Percentiles rank a stretch among this genome's conserved stretches.
Evolutionary conservation across 1,139 yeast species (phyloP).

Genomic region (Pichia sp.): DNA sequence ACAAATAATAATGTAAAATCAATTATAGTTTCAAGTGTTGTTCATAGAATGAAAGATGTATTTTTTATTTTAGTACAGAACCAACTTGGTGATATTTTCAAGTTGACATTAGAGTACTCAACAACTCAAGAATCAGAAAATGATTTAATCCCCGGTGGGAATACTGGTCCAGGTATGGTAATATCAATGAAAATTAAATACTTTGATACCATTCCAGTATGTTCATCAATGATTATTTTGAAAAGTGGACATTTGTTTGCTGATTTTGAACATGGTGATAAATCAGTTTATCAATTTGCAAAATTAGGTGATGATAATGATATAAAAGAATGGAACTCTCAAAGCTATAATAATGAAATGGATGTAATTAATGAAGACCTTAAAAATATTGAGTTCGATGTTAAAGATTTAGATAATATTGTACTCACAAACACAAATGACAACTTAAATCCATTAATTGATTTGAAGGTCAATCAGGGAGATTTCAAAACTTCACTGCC

Average conservation of each 20-base stretch:
- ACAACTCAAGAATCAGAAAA: constrained; percentile 25
- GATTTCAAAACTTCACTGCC: constrained; percentile 29
- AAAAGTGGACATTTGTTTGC: constrained; percentile 73
- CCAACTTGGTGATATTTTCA: constrained; percentile 70
- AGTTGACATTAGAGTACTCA: constrained; percentile 44
- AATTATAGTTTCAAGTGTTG: constrained; percentile 48
- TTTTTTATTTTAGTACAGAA: constrained; percentile 73
- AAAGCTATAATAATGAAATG: constrained; percentile 27
- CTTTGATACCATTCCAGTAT: constrained; percentile 68
- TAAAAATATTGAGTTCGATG: constrained; percentile 31
- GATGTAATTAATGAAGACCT: constrained; percentile 24
- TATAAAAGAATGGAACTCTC: constrained; percentile 30
- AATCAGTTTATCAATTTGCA: constrained; percentile 67
- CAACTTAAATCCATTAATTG: constrained; percentile 51
- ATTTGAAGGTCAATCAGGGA: constrained; percentile 33
- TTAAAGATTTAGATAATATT: constrained; percentile 46
- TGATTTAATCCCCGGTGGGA: constrained; percentile 9
- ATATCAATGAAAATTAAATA: constrained; percentile 42
- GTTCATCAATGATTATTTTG: constrained; percentile 51
- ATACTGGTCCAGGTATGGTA: constrained; percentile 32
- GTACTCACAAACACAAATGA: constrained; percentile 49
- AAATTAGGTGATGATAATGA: constrained; percentile 54
- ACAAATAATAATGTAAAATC: constrained; percentile 32
- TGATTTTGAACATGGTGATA: constrained; percentile 56
- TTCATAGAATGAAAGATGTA: constrained; percentile 55